These are phyloP conservation scores for Xylaria bambusicola DNA, from an alignment of 495 filamentous ascomycete species.

Conservation along the genomic window DNA sequence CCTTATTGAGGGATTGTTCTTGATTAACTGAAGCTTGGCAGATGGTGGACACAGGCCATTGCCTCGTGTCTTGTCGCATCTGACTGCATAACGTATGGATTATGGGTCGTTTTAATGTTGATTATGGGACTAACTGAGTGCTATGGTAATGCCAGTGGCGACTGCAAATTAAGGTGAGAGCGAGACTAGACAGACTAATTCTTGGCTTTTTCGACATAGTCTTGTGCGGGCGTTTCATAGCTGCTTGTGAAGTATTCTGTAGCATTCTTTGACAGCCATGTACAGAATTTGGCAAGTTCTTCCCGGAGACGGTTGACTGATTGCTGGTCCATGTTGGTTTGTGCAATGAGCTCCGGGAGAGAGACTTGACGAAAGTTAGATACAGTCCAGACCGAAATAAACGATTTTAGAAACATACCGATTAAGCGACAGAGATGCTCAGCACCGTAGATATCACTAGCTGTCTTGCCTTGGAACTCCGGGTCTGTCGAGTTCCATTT, in stretches of 20 bases:
- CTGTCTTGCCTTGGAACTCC: constrained; percentile 63
- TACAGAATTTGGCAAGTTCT: constrained; percentile 77
- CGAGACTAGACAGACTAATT: constrained; percentile 13
- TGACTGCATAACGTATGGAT: neutral
- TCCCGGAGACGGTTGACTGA: constrained; percentile 84
- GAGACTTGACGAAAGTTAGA: constrained; percentile 59
- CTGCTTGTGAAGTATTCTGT: constrained; percentile 72
- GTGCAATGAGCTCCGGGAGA: constrained; percentile 89
- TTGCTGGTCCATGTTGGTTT: constrained; percentile 96
- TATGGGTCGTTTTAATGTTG: neutral
- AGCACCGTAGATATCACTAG: constrained; percentile 83
- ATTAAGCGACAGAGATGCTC: constrained; percentile 89
- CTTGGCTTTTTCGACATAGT: constrained; percentile 53
- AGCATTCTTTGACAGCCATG: constrained; percentile 76
- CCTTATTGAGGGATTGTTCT: neutral
- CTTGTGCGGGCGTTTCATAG: constrained; percentile 64
- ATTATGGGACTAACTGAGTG: neutral
- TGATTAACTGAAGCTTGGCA: neutral
- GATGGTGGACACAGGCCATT: neutral
- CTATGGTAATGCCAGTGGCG: too few species aligned
- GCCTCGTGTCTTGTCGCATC: neutral
- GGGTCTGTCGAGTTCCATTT: constrained; percentile 57
- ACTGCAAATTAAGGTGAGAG: neutral
- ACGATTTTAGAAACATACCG: constrained; percentile 56
- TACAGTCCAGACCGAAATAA: neutral